Conservation (phyloP, 2,329 filamentous ascomycete species). For the Aureobasidium sp. region DNA sequence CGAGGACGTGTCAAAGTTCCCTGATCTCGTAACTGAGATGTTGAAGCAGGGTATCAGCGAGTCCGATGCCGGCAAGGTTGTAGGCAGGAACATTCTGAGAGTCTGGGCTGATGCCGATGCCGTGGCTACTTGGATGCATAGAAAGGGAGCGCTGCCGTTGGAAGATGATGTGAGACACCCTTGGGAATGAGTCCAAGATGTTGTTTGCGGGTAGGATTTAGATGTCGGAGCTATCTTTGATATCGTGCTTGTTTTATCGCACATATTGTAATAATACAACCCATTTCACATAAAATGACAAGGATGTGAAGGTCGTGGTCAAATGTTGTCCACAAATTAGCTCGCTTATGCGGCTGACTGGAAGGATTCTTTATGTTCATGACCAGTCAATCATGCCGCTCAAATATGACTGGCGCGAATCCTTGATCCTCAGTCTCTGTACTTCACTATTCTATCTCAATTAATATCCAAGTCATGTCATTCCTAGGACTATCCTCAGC, state of each 20-base stretch:
- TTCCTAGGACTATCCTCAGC: not conserved
- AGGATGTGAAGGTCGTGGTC: not conserved
- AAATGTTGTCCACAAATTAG: not conserved
- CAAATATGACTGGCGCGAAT: not conserved
- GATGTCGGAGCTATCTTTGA: not conserved
- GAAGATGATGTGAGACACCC: constrained; percentile 31
- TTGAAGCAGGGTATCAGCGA: constrained; percentile 66
- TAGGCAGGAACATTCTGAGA: constrained; percentile 70
- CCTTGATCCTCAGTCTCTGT: not conserved
- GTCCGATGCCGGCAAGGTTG: constrained; percentile 63
- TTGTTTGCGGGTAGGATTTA: not conserved
- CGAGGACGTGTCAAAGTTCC: constrained; percentile 79
- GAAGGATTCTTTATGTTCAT: not conserved
- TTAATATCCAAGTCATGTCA: not conserved
- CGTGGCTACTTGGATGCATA: constrained; percentile 59
- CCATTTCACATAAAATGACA: no score
- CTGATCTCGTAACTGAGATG: constrained; percentile 67
- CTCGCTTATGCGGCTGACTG: not conserved
- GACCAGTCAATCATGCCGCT: not conserved
- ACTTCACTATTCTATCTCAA: not conserved
- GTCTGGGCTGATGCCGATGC: constrained; percentile 75
- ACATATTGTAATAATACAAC: no score
- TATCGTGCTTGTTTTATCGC: not conserved
- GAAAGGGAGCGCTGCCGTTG: constrained; percentile 29
- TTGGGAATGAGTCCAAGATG: not conserved